A percentile compares a stretch with the other conserved stretches of the same genome.
phyloP scores from a whole-genome alignment of 495 filamentous ascomycete genomes.

The Podospora appendiculata region DNA sequence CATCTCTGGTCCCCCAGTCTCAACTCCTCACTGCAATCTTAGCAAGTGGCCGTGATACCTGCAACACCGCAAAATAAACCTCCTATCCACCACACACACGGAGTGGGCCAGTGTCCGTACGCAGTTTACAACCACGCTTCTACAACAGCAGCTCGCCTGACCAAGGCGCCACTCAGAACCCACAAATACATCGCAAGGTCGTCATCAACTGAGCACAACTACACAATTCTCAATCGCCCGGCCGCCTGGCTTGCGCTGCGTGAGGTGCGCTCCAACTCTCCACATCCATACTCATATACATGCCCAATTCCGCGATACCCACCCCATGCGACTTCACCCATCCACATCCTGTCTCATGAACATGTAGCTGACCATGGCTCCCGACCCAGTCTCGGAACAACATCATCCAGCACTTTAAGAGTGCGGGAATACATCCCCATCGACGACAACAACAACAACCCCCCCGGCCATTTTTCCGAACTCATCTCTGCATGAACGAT shows the following conservation, averaged over 20 bases:
- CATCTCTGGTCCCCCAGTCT: slow-evolving; percentile 3
- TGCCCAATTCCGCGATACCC: too few relatives aligned
- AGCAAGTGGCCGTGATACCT: slow-evolving; percentile 2
- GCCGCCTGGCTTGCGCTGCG: slow-evolving; percentile 67
- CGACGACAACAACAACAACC: slow-evolving; percentile 32
- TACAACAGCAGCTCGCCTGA: slow-evolving; percentile 5
- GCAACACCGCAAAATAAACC: background rate
- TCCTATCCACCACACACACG: background rate
- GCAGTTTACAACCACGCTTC: background rate
- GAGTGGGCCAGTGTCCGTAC: background rate
- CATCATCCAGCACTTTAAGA: slow-evolving; percentile 30
- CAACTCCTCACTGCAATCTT: background rate
- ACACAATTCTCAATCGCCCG: slow-evolving; percentile 41
- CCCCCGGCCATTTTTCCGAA: slow-evolving; percentile 35
- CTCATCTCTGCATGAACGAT: slow-evolving; percentile 58
- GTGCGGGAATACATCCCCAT: slow-evolving; percentile 26
- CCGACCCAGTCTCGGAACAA: slow-evolving; percentile 48
- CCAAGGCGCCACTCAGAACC: slow-evolving; percentile 1
- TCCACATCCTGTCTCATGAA: background rate
- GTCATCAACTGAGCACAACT: slow-evolving; percentile 33
- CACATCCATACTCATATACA: background rate
- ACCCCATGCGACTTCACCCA: background rate
- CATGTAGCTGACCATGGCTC: slow-evolving; percentile 5
- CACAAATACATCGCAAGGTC: slow-evolving; percentile 8
- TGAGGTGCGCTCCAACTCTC: slow-evolving; percentile 43